Base-by-base conservation (phyloP, 805 yeast species). In the Kuraishia borneana region DNA sequence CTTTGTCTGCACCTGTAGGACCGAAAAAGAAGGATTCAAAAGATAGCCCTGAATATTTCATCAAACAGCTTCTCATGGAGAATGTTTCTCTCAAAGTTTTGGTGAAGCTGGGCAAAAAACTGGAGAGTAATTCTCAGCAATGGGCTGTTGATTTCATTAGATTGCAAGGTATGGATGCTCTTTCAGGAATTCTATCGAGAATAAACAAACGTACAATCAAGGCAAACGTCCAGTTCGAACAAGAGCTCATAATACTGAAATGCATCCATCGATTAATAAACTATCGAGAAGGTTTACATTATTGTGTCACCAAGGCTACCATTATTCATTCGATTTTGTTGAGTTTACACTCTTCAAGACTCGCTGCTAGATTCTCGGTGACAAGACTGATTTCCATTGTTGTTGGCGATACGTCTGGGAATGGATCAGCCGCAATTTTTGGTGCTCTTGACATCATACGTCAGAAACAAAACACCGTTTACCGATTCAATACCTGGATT, bases 131-230 rank as follows among this genome's bases (percentile, higher is more conserved):
- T 16, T 27, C 28, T 19, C 30, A 30, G 10, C 68, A 59, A 31
- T 89, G 97, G 96, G 92, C 84, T 0, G 65, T 72, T 32, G 66
- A 63, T 17, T 92, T 92, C 46, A 64, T 85, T n/a, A 74, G 67
- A 34, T 67, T 73, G 30, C 94, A 84, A 51, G 97, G 97, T 7
- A 85, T 81, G 39, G 68, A 78, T 6, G 82, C 85, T 0, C 65
- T 92, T 34, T 73, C 84, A 6, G 72, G 76, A 12, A 75, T 73
- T 25, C 59, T 92, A 30, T 72, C 70, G 37, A 76, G 73, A 32
- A 61, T 76, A 35, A 63, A 61, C 42, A 51, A 50, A 26, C 47
- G 53, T 26, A 36, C 51, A 2, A 48, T 59, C 25, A 65, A 69
- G 36, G 61, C 69, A 9, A 58, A 63, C 37, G 63, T 58, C 30